A percentile compares a stretch with the other conserved stretches of the same genome.
Conservation (phyloP, 495 filamentous ascomycete genomes). For the Penicillium mononematosum region DNA sequence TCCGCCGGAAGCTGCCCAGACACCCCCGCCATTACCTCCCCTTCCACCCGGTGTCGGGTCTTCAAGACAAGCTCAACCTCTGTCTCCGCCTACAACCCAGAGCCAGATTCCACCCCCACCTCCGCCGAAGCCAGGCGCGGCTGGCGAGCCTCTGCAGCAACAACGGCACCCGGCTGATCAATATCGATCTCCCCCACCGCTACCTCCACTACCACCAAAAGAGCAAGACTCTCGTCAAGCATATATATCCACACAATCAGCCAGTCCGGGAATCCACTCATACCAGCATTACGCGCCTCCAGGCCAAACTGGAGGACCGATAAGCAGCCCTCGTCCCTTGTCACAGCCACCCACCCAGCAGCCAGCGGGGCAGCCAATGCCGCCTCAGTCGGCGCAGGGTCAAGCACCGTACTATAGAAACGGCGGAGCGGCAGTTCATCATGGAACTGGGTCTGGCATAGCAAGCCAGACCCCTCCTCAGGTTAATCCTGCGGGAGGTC, state of each 20-base stretch:
- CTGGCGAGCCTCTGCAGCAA: conserved; percentile 24
- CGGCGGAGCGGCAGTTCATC: conserved; percentile 9
- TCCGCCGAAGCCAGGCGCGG: conserved; percentile 21
- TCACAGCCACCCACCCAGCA: conserved; percentile 7
- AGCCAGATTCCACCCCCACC: conserved; percentile 28
- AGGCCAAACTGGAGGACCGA: background rate
- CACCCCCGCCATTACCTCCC: conserved; percentile 64
- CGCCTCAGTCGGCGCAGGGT: conserved; percentile 15
- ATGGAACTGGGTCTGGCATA: conserved; percentile 2
- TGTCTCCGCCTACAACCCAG: conserved; percentile 6
- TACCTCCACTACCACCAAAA: conserved; percentile 46
- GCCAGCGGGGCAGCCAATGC: conserved; percentile 15
- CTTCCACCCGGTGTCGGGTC: conserved; percentile 61
- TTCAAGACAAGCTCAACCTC: conserved; percentile 20
- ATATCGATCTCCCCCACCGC: conserved; percentile 34
- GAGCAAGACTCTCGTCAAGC: conserved; percentile 25
- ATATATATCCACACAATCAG: conserved; percentile 4
- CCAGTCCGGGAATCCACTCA: conserved; percentile 13
- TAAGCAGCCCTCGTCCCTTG: conserved; percentile 8
- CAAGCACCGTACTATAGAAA: conserved; percentile 18
- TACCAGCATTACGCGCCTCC: conserved; percentile 21
- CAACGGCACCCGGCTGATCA: conserved; percentile 22
- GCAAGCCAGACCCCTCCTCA: conserved; percentile 7
- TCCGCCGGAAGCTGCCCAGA: conserved; percentile 42
- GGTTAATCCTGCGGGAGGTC: background rate